phyloP scores from a whole-genome alignment of 2,329 filamentous ascomycete genomes.

The Colletotrichum cereale region DNA sequence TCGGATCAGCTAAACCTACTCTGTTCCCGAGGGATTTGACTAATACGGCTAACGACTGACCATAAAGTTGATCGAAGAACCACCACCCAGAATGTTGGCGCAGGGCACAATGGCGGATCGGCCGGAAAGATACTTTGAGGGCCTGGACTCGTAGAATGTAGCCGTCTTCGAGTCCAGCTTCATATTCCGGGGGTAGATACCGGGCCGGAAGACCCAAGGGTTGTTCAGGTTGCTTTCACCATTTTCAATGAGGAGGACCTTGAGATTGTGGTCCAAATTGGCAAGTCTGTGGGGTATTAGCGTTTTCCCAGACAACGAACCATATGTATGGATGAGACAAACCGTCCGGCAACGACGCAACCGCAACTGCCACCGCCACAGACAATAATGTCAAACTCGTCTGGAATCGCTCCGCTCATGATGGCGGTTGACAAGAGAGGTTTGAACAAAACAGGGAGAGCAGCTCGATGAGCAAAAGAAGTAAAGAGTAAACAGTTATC shows the following conservation, averaged over 20 bases:
- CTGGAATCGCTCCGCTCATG: slow-evolving; percentile 64
- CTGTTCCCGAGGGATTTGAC: not conserved
- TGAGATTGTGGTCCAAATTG: slow-evolving; percentile 81
- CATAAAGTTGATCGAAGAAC: slow-evolving; percentile 84
- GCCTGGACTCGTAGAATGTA: slow-evolving; percentile 83
- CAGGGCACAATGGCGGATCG: slow-evolving; percentile 80
- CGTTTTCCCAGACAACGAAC: slow-evolving; percentile 52
- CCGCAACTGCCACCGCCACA: slow-evolving; percentile 79
- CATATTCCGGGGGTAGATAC: slow-evolving; percentile 84
- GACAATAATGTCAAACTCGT: slow-evolving; percentile 86
- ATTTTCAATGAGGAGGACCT: slow-evolving; percentile 77
- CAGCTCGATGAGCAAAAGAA: not conserved
- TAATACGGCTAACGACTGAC: slow-evolving; percentile 51
- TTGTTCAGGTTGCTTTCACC: slow-evolving; percentile 83
- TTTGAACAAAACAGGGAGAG: not conserved
- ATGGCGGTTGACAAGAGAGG: slow-evolving; percentile 19
- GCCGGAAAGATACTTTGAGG: slow-evolving; percentile 78
- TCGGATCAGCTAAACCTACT: slow-evolving; percentile 34
- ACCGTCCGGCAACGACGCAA: slow-evolving; percentile 70
- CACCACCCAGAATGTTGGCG: slow-evolving; percentile 78
- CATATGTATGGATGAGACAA: slow-evolving; percentile 41
- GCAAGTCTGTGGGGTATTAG: slow-evolving; percentile 68
- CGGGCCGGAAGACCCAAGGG: slow-evolving; percentile 81
- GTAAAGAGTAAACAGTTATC: not conserved
- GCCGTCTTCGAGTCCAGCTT: slow-evolving; percentile 84